phyloP scores from a whole-genome alignment of 768 basidiomycete genomes.

The Amanita brunnescens region DNA sequence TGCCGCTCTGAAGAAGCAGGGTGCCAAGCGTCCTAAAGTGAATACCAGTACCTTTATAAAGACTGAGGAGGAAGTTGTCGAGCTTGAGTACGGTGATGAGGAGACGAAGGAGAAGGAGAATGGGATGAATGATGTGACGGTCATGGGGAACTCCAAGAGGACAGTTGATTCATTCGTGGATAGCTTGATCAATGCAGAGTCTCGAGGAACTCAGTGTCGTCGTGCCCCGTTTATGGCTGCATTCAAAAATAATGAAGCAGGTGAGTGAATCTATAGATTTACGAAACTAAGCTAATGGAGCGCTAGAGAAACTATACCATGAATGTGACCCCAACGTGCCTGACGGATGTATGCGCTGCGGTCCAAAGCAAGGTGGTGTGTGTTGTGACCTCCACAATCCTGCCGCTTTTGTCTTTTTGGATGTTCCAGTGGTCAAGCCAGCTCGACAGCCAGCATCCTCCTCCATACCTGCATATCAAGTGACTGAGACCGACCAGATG shows the following conservation, averaged over 20 bases:
- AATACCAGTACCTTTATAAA: no score
- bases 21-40: background rate
- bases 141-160: background rate
- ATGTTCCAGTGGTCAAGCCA: background rate
- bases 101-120: background rate
- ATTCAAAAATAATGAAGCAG: slow-evolving; percentile 1
- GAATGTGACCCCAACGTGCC: background rate
- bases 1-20: background rate
- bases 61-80: no score
- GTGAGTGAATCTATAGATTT: no score
- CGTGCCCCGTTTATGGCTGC: background rate
- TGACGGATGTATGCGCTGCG: background rate
- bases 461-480: background rate
- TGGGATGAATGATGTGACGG: background rate
- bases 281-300: no score
- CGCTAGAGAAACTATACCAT: background rate
- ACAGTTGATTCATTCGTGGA: background rate
- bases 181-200: background rate
- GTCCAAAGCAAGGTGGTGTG: background rate
- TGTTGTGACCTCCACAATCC: slow-evolving; percentile 1
- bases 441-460: background rate
- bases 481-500: background rate
- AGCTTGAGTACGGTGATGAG: background rate
- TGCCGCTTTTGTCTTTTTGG: background rate
- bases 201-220: background rate